Evolutionary conservation across 164 flowering plant species (phyloP).

Genomic region (Vitis amurensis): DNA sequence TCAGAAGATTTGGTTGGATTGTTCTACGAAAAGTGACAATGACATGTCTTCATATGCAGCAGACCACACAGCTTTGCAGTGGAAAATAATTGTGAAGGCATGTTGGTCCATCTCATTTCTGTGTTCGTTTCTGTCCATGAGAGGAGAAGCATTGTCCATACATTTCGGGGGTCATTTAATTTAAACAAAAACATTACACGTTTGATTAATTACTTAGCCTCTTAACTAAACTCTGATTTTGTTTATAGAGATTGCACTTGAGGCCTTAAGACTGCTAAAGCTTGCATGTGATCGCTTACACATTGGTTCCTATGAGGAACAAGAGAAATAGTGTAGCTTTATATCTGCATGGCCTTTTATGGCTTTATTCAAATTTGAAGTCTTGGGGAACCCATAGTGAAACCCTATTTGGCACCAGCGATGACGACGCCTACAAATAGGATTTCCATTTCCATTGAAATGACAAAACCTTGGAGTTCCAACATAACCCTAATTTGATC

Average conservation of each 20-base stretch:
- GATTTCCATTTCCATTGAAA: conserved; percentile 4
- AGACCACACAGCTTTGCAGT: conserved; percentile 11
- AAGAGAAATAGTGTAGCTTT: too few relatives aligned
- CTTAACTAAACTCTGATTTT: too few relatives aligned
- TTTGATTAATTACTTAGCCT: too few relatives aligned
- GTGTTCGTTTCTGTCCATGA: neutral
- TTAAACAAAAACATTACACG: too few relatives aligned
- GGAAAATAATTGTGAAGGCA: neutral
- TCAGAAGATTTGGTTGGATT: conserved; percentile 16
- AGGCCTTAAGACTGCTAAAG: too few relatives aligned
- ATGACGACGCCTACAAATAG: neutral
- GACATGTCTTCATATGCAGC: conserved; percentile 11
- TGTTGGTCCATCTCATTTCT: neutral
- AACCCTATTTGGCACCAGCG: neutral
- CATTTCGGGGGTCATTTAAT: neutral
- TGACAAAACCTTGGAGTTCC: neutral
- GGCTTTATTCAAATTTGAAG: neutral
- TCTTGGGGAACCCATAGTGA: neutral
- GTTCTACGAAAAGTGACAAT: conserved; percentile 9
- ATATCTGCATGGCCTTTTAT: too few relatives aligned
- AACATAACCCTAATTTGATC: neutral
- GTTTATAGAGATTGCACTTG: too few relatives aligned
- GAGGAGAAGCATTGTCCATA: neutral
- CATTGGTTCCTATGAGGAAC: too few relatives aligned
- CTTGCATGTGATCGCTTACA: too few relatives aligned